Evolutionary conservation across 495 filamentous ascomycete genomes (phyloP), one percentile per base, ranked within the genome.

Genomic region (Penicillium lagena): DNA sequence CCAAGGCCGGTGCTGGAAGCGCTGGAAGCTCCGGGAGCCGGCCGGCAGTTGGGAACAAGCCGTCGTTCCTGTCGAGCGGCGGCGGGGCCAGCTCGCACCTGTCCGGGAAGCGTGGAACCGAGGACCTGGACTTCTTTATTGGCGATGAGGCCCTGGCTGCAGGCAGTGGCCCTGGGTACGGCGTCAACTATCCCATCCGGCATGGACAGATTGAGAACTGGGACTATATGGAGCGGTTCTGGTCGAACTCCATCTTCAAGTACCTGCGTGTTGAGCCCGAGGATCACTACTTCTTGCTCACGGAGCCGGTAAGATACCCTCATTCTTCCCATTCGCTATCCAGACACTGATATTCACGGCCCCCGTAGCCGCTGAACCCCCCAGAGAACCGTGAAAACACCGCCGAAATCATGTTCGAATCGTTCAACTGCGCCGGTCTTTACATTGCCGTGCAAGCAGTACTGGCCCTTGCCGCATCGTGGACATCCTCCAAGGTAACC

Each of bases 221-320:
- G 93, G 93, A 98, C 64, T 85, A 94, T 52, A 98, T 98, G 93
- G 93, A 98, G 62, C 81, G 93, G 42, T 98, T 96, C 66, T 98
- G 93, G 93, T 96, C 94, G 38, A 96, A 96, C 70, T 97, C 94
- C 22, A 98, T 98, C 68, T 98, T 98, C 77, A 97, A 97, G 64
- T 98, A 98, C 63, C 80, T 98, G 32, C 82, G 93, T 43, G 93
- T 98, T 45, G 93, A 98, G 66, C 93, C 93, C 22, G 93, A 98
- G 71, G 93, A 98, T 59, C 93, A 98, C 60, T 85, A 95, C 70
- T 98, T 98, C 67, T 81, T 98, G 36, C 83, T 98, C 43, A 98
- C 93, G 40, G 93, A 98, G 62, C 93, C 93, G 39, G 90, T 95
- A 77, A 66, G 81, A 50, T 41, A 7, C 22, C 2, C 6, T 6